Evolutionary conservation across 345 rosid species (phyloP).

Genomic region (Moricandia arvensis): DNA sequence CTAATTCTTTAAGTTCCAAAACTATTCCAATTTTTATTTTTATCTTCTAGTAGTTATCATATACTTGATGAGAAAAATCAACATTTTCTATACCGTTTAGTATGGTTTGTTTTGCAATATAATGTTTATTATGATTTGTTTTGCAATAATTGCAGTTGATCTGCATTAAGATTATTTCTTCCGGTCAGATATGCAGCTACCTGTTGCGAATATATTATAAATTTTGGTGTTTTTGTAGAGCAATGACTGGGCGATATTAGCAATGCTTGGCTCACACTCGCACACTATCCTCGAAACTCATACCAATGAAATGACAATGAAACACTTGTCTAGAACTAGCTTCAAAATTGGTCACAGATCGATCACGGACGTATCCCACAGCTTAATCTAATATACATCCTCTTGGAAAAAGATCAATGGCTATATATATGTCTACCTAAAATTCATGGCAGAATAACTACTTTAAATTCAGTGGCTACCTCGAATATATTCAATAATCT

Average conservation of each 20-base stretch:
- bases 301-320: no score
- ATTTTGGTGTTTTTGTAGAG: conserved; percentile 8
- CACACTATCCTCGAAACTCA: no score
- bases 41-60: background rate
- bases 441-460: no score
- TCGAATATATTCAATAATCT: background rate
- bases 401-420: background rate
- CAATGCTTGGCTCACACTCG: background rate
- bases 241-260: background rate
- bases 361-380: background rate
- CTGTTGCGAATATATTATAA: background rate
- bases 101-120: no score
- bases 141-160: background rate
- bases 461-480: no score
- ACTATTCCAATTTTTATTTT: background rate
- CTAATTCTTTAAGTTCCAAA: background rate
- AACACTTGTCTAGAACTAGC: background rate
- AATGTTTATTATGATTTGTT: background rate
- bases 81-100: background rate
- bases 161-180: background rate
- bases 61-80: background rate
- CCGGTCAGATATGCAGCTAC: background rate
- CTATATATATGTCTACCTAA: background rate
- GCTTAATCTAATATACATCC: background rate
- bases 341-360: background rate